These are phyloP conservation scores for Fusarium zealandicum DNA, from an alignment of 2,329 filamentous ascomycete genomes.

Conservation along the genomic window DNA sequence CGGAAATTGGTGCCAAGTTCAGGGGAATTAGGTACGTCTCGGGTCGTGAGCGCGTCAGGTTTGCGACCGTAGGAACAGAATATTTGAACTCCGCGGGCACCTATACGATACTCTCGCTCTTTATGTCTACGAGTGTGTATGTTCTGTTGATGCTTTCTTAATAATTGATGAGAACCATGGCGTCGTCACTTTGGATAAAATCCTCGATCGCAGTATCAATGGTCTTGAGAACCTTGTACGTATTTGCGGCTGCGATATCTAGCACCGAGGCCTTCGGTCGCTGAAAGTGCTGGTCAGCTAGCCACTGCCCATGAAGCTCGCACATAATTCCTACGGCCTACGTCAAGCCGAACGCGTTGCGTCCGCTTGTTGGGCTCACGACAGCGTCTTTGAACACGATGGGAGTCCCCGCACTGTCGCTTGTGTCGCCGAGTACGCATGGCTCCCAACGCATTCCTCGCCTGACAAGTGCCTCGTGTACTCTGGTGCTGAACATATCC, in stretches of 20 bases:
- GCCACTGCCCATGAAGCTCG: constrained; percentile 14
- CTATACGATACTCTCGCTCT: constrained; percentile 5
- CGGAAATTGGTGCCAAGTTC: background rate
- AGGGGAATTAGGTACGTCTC: too few species aligned
- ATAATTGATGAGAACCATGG: constrained; percentile 5
- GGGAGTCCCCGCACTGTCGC: too few species aligned
- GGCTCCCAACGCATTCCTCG: too few species aligned
- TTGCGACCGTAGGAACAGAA: constrained; percentile 5
- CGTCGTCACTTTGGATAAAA: constrained; percentile 13
- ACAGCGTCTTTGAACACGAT: too few species aligned
- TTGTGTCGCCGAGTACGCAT: too few species aligned
- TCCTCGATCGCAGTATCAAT: constrained; percentile 5
- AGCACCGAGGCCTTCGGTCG: constrained; percentile 11
- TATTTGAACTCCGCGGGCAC: constrained; percentile 11
- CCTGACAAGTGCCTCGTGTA: too few species aligned
- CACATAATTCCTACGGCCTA: constrained; percentile 8
- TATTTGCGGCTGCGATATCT: constrained; percentile 6
- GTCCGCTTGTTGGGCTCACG: too few species aligned
- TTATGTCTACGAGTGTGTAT: constrained; percentile 13
- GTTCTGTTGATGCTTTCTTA: background rate
- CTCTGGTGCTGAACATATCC: too few species aligned
- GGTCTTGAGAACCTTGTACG: background rate
- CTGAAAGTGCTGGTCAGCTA: constrained; percentile 16
- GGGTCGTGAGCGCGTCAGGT: too few species aligned
- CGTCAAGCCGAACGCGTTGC: constrained; percentile 1